Percentiles rank a stretch among this genome's conserved stretches.
These are phyloP conservation scores for Delonix regia DNA, from an alignment of 306 rosid genomes.

Conservation along the genomic window DNA sequence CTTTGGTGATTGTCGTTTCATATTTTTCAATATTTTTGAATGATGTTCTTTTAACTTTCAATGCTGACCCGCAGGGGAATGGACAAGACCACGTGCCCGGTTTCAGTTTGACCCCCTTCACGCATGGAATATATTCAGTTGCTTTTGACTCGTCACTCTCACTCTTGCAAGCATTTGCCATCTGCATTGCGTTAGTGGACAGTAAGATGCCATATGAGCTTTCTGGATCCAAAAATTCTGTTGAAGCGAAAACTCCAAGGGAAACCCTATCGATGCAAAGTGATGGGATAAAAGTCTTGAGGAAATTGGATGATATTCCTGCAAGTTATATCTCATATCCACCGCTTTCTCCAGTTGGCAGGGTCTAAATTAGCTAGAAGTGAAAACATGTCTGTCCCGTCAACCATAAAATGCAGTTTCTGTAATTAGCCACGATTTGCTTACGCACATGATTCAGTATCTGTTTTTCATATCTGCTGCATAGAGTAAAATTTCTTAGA, in stretches of 20 bases:
- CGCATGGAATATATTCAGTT: conserved; percentile 74
- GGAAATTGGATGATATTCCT: conserved; percentile 44
- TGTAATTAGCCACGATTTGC: conserved; percentile 43
- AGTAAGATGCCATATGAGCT: conserved; percentile 55
- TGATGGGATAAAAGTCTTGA: conserved; percentile 43
- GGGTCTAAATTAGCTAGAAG: conserved; percentile 44
- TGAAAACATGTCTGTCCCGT: conserved; percentile 9
- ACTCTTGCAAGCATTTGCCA: conserved; percentile 85
- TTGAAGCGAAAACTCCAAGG: conserved; percentile 51
- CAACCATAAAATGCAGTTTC: too few species aligned
- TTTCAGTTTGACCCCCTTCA: conserved; percentile 60
- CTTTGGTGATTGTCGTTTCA: conserved; percentile 1
- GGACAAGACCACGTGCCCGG: conserved; percentile 59
- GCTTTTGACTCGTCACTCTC: conserved; percentile 76
- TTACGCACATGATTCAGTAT: not conserved
- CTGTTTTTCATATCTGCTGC: conserved; percentile 32
- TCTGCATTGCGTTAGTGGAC: conserved; percentile 80
- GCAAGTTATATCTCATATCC: conserved; percentile 45
- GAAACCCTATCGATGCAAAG: conserved; percentile 36
- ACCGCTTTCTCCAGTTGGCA: conserved; percentile 50
- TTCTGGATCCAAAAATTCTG: conserved; percentile 49
- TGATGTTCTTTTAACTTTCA: conserved; percentile 33
- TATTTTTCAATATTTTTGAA: not conserved
- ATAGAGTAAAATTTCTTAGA: not conserved
- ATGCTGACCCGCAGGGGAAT: conserved; percentile 61